Evolutionary conservation across 1,284 basidiomycete genomes (phyloP), one percentile per base, ranked within the genome.

Genomic region (Chiua sp.): DNA sequence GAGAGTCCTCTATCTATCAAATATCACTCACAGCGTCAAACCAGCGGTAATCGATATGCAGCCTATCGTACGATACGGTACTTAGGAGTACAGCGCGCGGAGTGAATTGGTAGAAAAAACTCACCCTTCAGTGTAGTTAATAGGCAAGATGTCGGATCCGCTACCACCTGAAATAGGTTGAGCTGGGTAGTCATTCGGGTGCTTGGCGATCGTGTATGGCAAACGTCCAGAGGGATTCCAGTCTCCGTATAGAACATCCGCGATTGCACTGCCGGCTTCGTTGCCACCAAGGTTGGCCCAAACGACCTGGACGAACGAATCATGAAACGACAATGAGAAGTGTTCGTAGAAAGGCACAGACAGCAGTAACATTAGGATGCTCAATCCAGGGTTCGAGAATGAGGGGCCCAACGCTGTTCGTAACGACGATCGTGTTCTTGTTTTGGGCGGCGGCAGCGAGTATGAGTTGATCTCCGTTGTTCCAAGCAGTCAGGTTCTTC

Each of bases 201-300:
- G 68, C 62, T 83, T 83, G n/a, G 82, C 86, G 57, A 87, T 84
- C 2, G 86, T 86, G 70, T 85, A 86, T 5, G 86, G 82, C 23
- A 90, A 71, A 53, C 82, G 78, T 4, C 80, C 87, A 44, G 72
- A 82, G 1, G 87, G 87, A 65, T 83, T 86, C 66, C 80, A 80
- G 20, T 69, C 68, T 2, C 80, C 85, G 57, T 79, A 86, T 28
- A 86, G 68, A 16, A 87, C 73, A 53, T 86, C 68, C 13, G 66
- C 49, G 23, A 76, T 66, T 2, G 66, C 66, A 48, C 60, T 64
- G 0, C 88, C 87, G 18, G 80, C 78, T 68, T 89, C 86, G 61
- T 86, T 83, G n/a, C 90, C 89, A 4, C 85, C 83, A 20, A 84
- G 70, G 20, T 77, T 79, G 2, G 85, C 84, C 75, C 79, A 82